Percentiles rank a stretch among this genome's conserved stretches.
Conservation (phyloP, 208 protist species). For the Leishmania braziliensis region DNA sequence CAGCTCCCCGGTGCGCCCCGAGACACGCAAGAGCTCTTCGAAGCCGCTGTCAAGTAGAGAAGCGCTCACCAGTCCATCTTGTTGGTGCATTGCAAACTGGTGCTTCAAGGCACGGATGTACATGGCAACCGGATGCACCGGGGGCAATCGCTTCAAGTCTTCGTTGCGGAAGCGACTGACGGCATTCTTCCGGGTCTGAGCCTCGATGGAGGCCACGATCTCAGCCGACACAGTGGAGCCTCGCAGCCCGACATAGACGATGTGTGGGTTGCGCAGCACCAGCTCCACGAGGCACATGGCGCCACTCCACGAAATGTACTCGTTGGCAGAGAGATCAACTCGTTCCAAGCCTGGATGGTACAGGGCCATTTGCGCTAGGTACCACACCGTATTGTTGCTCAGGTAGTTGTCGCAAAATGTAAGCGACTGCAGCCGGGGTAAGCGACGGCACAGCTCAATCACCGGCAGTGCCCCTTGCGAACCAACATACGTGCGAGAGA, state of each 20-base stretch:
- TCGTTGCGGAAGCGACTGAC: constrained; percentile 29
- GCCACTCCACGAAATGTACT: constrained; percentile 77
- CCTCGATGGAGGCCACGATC: constrained; percentile 50
- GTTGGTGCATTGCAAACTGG: constrained; percentile 40
- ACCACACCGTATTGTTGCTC: constrained; percentile 66
- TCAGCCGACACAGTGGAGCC: constrained; percentile 37
- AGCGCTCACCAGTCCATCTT: constrained; percentile 9
- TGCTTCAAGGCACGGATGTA: constrained; percentile 72
- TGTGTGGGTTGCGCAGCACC: constrained; percentile 46
- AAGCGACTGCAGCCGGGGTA: constrained; percentile 45
- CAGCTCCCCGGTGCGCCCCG: constrained; percentile 18
- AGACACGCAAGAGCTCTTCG: constrained; percentile 45
- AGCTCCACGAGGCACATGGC: constrained; percentile 72
- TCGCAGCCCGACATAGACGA: constrained; percentile 61
- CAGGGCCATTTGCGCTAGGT: constrained; percentile 57
- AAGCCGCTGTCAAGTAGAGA: constrained; percentile 25
- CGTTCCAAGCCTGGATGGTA: constrained; percentile 56
- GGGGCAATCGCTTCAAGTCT: constrained; percentile 29
- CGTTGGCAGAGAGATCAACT: constrained; percentile 68
- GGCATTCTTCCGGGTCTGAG: constrained; percentile 65
- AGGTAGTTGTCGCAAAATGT: constrained; percentile 75
- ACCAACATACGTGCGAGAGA: constrained; percentile 73
- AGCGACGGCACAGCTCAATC: constrained; percentile 63
- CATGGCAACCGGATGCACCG: constrained; percentile 59
- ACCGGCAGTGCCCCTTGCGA: constrained; percentile 50